Base-by-base conservation (phyloP, 192 early-diverging fungal species). In the Gamsiella multidivaricata region DNA sequence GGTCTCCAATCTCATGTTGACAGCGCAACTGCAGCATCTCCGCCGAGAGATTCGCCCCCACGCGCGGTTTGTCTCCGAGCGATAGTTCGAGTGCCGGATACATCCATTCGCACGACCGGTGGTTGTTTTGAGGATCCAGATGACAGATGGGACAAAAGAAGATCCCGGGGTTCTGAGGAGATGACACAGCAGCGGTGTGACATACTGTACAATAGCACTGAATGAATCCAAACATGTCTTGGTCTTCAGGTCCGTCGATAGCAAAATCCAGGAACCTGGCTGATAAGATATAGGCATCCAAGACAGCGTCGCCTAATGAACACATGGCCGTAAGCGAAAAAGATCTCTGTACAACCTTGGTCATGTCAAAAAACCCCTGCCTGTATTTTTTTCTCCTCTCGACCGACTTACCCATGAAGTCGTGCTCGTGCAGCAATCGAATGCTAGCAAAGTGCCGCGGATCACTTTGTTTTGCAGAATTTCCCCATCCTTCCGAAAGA, bases 141-240 rank as follows among this genome's bases (percentile, higher is more conserved):
- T 70, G 57, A 34, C 68, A 70, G 15, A 60, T 11, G 12, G 49
- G 58, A n/a, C 68, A 70, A 42, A 61, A 55, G 29, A 70, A 28
- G 1, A 59, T 61, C 3, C 37, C 17, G 0, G 57, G 58, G 8
- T 70, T 53, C 39, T 61, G 57, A n/a, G 68, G 58, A 0, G 58
- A 70, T 11, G 68, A 31, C n/a, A 46, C 42, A 2, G 58, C 58
- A 41, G 49, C n/a, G 3, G 57, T 34, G 3, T 39, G 10, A 45
- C 68, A 70, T 2, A 26, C 51, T 15, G 37, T 39, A n/a, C 68
- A 70, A 42, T 61, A 61, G 39, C 51, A 60, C 33, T 54, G 57
- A 15, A 70, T 70, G 12, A 70, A 70, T 0, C 50, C 41, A 18
- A 53, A 54, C 52, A 54, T 60, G n/a, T 29, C 49, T 20, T 37